These are phyloP conservation scores for Drechslera avenae DNA, from an alignment of 2,329 filamentous ascomycete genomes.

Conservation along the genomic window DNA sequence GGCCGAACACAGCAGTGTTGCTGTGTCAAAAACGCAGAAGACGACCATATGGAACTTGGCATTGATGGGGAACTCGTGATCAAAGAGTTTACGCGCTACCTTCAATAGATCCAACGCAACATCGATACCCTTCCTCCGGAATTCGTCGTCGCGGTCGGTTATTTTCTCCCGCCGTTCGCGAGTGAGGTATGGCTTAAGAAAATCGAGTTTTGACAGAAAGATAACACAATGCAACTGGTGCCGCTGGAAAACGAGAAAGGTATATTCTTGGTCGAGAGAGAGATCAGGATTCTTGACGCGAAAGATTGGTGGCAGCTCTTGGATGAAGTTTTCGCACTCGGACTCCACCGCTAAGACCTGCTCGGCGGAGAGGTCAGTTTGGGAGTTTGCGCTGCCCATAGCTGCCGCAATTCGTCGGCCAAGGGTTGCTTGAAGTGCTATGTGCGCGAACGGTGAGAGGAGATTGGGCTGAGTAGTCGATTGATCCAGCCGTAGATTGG, in stretches of 20 bases:
- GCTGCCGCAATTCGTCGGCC: constrained; percentile 36
- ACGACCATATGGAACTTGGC: constrained; percentile 58
- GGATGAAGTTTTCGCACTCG: constrained; percentile 52
- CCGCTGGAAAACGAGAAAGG: constrained; percentile 56
- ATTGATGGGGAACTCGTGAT: constrained; percentile 53
- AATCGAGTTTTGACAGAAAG: constrained; percentile 54
- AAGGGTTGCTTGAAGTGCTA: constrained; percentile 50
- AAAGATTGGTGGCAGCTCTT: constrained; percentile 52
- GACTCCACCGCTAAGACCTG: constrained; percentile 37
- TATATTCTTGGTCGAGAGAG: constrained; percentile 48
- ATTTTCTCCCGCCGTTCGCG: constrained; percentile 36
- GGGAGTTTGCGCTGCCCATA: constrained; percentile 26
- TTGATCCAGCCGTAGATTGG: constrained; percentile 49
- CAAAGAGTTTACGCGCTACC: constrained; percentile 51
- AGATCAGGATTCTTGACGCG: constrained; percentile 50
- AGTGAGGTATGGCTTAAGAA: constrained; percentile 55
- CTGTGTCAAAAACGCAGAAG: constrained; percentile 59
- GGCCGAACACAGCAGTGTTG: constrained; percentile 58
- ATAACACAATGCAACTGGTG: constrained; percentile 54
- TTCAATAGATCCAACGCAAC: constrained; percentile 53
- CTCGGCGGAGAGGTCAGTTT: constrained; percentile 23
- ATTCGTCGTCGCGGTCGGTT: constrained; percentile 43
- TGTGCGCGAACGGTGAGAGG: constrained; percentile 54
- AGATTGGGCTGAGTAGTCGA: constrained; percentile 42
- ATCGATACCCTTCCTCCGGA: constrained; percentile 53